Base-by-base conservation (phyloP, 257 asterid genomes). In the Mitragyna speciosa region DNA sequence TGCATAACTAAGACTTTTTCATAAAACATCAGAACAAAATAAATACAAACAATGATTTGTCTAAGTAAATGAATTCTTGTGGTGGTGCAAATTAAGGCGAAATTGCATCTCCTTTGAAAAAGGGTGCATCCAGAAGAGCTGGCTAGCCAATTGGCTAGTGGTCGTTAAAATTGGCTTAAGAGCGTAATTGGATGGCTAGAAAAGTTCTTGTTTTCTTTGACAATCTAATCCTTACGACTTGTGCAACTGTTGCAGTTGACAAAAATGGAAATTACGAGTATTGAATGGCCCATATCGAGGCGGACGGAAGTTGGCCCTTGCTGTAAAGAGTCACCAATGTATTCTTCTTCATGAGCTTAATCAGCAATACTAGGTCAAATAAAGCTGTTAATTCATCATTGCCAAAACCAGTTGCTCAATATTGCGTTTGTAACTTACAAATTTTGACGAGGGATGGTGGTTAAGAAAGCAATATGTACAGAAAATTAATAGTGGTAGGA, bases 341-440 rank as follows among this genome's bases (percentile, higher is more conserved):
- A 51, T 51, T 51, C 20, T 15, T 56, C 11, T 20, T 20, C 11
- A 56, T 56, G 20, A 56, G n/a, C 26, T 7, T 17, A 56, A 26
- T n/a, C 11, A 22, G 1, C 16, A 61, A n/a, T 8, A 36, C 4
- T 36, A 26, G 6, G 78, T 61, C 70, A 41, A 43, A 75, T 12
- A 26, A 59, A 41, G n/a, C 28, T 9, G 43, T 30, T 52, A 72
- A 72, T 10, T 63, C 79, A 80, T 80, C 70, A 80, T 80, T 73
- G 33, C 75, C n/a, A 48, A 9, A 56, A 15, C 5, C 7, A 64
- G 36, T 22, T 48, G 6, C 17, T 33, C 47, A 22, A 67, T 12
- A 66, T 22, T 80, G 83, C 65, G 20, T 26, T 73, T 64, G 12
- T 73, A 80, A 65, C 83, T 51, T 66, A 73, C 14, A 64, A 24